phyloP scores from a whole-genome alignment of 169 alveolate genomes.

The Cyclospora cayetanensis region DNA sequence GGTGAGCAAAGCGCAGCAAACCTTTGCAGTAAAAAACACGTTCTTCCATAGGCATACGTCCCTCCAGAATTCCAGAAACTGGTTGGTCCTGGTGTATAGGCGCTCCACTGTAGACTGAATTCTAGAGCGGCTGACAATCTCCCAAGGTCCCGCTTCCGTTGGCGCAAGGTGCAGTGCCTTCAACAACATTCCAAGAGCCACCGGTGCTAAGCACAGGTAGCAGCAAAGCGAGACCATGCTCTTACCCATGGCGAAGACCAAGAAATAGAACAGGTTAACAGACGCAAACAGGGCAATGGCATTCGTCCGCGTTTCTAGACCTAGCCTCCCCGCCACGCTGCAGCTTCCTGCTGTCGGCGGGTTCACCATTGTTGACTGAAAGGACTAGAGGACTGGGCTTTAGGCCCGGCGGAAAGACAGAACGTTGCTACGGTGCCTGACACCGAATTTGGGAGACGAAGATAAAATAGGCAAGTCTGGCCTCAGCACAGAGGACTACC shows the following conservation, averaged over 20 bases:
- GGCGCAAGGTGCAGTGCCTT: constrained; percentile 61
- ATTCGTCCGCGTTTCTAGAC: constrained; percentile 46
- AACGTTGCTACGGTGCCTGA: not conserved
- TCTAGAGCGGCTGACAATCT: constrained; percentile 50
- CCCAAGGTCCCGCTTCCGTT: constrained; percentile 53
- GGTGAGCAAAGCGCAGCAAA: constrained; percentile 52
- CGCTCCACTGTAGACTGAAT: not conserved
- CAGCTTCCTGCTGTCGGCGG: constrained; percentile 29
- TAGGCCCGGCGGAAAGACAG: not conserved
- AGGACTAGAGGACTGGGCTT: not conserved
- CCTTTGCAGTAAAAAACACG: constrained; percentile 47
- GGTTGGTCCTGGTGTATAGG: constrained; percentile 40
- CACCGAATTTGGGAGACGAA: not conserved
- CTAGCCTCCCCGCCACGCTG: constrained; percentile 20
- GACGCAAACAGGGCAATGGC: constrained; percentile 54
- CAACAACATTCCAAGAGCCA: constrained; percentile 48
- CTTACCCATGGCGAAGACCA: constrained; percentile 65
- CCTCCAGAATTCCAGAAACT: constrained; percentile 44
- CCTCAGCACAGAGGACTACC: not conserved
- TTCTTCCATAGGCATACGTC: constrained; percentile 62
- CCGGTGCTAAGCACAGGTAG: constrained; percentile 56
- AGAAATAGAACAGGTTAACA: constrained; percentile 55
- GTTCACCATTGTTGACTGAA: not conserved
- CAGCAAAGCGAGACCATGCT: constrained; percentile 57
- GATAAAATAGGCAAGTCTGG: not conserved